Base-by-base conservation (phyloP, 306 rosid genomes). In the Pterocarpus santalinus region DNA sequence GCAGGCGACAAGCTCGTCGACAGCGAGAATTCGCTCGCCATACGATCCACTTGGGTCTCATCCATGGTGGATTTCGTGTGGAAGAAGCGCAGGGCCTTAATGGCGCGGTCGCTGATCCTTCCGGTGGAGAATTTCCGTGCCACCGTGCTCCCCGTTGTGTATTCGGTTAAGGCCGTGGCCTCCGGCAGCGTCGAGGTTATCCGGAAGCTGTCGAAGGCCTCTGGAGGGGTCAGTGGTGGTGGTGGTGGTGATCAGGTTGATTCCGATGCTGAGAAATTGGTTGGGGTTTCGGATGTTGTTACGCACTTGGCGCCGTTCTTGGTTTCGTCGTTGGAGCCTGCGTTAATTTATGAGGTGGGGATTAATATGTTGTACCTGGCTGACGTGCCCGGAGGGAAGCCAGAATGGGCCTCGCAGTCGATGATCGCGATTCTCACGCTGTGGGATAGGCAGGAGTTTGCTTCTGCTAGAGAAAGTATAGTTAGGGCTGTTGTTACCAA, bases 341-440 rank as follows among this genome's bases (percentile, higher is more conserved):
- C 99, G 5, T 86, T 96, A 91, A 93, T 93, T 76, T 96, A 85
- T 44, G 99, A 96, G 64, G 99, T 96, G 34, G 99, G 94, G 77
- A 96, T 96, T 57, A 94, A 96, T 68, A 89, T 93, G 98, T 60
- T 96, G 88, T 93, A 96, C 82, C 86, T 96, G 80, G 99, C 99
- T 76, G 99, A 96, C 86, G 99, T 96, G 62, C 94, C 98, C 81
- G 99, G 99, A 55, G 98, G 99, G 80, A 96, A 96, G 79, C 90
- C 97, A 5, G 99, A 96, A 79, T 96, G 99, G 99, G 99, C 99
- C 55, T 96, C 99, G 0, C 97, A 90, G 56, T 93, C 99, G 0
- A 92, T 90, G 62, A 93, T 96, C 22, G 98, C 99, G 1, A 90
- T 96, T 85, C 96, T 96, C 79, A 93, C 98, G 1, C 86, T 96